A percentile compares a stretch with the other conserved stretches of the same genome.
Conservation (phyloP, 345 rosid genomes). For the Theobroma cacao region DNA sequence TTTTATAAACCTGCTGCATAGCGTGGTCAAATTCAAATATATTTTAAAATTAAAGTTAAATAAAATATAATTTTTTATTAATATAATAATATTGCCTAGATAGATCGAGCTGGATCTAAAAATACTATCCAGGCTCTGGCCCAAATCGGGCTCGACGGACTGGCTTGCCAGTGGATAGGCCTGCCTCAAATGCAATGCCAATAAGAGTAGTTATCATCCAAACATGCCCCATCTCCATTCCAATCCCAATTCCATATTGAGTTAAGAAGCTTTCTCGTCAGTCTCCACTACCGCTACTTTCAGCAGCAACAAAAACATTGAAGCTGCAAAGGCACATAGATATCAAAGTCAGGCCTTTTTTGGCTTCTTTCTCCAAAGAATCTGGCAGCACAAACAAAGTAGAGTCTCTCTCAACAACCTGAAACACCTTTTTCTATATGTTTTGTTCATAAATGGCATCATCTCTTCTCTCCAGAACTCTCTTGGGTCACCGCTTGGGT, state of each 20-base stretch:
- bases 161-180: no score
- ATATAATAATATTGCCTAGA: no score
- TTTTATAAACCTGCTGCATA: no score
- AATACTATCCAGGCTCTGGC: no score
- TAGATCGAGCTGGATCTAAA: no score
- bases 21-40: no score
- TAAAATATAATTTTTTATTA: no score
- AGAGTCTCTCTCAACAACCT: background rate
- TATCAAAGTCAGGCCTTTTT: background rate
- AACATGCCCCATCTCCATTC: no score
- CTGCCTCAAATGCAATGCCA: no score
- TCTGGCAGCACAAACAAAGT: background rate
- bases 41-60: no score
- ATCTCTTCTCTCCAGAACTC: slow-evolving; percentile 38
- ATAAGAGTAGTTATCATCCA: no score
- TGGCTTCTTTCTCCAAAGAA: slow-evolving; percentile 1
- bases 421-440: slow-evolving; percentile 12
- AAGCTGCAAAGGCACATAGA: background rate
- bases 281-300: background rate
- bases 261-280: background rate
- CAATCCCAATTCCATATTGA: background rate
- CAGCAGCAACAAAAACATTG: background rate
- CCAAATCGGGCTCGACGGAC: no score
- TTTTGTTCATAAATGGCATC: slow-evolving; percentile 53
- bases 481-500: slow-evolving; percentile 48